Conservation (phyloP, 2,329 filamentous ascomycete genomes). For the Mycosphaerella sp. region DNA sequence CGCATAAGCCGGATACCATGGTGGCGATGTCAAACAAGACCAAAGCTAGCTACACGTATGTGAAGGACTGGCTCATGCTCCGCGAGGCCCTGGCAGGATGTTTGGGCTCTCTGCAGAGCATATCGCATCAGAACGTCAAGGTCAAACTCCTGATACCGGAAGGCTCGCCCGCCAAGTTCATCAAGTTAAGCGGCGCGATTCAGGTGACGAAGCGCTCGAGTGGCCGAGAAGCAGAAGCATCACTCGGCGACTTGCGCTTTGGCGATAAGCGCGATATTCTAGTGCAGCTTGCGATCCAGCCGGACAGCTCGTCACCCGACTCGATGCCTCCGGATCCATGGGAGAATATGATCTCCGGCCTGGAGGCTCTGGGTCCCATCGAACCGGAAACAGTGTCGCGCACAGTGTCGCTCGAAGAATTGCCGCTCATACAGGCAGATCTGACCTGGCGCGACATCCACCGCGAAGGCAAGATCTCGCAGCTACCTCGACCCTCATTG, state of each 20-base stretch:
- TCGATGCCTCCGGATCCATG: constrained; percentile 87
- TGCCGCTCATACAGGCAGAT: constrained; percentile 91
- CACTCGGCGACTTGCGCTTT: constrained; percentile 84
- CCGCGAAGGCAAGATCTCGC: constrained; percentile 76
- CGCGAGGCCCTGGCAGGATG: constrained; percentile 93
- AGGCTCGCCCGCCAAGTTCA: constrained; percentile 94
- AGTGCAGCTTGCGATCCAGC: constrained; percentile 86
- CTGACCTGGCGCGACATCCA: constrained; percentile 90
- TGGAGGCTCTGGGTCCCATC: constrained; percentile 82
- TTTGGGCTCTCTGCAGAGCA: constrained; percentile 81
- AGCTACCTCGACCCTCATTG: constrained; percentile 81
- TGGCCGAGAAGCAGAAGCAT: constrained; percentile 87
- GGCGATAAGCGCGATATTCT: constrained; percentile 93
- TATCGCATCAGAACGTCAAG: constrained; percentile 98
- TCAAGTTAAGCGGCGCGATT: constrained; percentile 94
- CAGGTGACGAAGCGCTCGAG: constrained; percentile 96
- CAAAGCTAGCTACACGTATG: constrained; percentile 95
- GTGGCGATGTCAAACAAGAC: constrained; percentile 93
- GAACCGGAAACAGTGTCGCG: constrained; percentile 76
- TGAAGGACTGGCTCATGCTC: constrained; percentile 99
- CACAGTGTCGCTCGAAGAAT: constrained; percentile 80
- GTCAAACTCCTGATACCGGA: constrained; percentile 89
- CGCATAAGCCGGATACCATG: constrained; percentile 98
- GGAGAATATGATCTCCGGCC: constrained; percentile 92
- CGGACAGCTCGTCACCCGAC: constrained; percentile 76